These are phyloP conservation scores for Boletellus ananas DNA, from an alignment of 768 basidiomycete species.

Conservation along the genomic window DNA sequence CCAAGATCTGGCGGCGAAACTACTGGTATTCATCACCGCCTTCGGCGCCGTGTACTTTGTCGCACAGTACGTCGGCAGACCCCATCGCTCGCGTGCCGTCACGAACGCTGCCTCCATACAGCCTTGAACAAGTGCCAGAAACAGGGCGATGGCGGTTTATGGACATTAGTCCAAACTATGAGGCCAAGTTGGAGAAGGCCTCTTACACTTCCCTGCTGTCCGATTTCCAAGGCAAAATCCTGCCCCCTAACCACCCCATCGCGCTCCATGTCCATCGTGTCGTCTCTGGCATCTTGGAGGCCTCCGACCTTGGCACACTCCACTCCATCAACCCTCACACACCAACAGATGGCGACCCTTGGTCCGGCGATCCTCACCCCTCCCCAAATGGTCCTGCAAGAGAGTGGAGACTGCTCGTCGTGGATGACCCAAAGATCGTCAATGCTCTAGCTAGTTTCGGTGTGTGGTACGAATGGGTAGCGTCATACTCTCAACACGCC, in stretches of 20 bases:
- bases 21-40: conserved; percentile 18
- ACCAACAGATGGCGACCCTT: conserved; percentile 11
- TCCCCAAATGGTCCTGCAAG: conserved; percentile 21
- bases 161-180: conserved; percentile 58
- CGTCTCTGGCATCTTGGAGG: conserved; percentile 61
- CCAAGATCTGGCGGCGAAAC: conserved; percentile 5
- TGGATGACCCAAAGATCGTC: conserved; percentile 62
- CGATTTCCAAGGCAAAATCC: conserved; percentile 50
- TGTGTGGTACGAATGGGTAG: conserved; percentile 15
- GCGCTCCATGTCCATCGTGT: conserved; percentile 68
- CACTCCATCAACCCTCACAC: conserved; percentile 8
- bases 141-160: conserved; percentile 90
- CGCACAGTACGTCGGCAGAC: conserved; percentile 23
- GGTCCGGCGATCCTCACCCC: conserved; percentile 18
- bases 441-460: conserved; percentile 81
- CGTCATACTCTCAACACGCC: not conserved
- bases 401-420: conserved; percentile 73
- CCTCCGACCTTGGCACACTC: conserved; percentile 69
- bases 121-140: conserved; percentile 81
- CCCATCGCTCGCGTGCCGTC: not conserved
- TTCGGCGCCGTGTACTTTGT: conserved; percentile 26
- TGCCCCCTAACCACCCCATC: conserved; percentile 65
- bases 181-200: conserved; percentile 49
- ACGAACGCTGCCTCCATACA: conserved; percentile 25
- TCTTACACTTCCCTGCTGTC: conserved; percentile 41